Evolutionary conservation across 192 early-diverging fungal genomes (phyloP).

Genomic region (Coemansia sp.): DNA sequence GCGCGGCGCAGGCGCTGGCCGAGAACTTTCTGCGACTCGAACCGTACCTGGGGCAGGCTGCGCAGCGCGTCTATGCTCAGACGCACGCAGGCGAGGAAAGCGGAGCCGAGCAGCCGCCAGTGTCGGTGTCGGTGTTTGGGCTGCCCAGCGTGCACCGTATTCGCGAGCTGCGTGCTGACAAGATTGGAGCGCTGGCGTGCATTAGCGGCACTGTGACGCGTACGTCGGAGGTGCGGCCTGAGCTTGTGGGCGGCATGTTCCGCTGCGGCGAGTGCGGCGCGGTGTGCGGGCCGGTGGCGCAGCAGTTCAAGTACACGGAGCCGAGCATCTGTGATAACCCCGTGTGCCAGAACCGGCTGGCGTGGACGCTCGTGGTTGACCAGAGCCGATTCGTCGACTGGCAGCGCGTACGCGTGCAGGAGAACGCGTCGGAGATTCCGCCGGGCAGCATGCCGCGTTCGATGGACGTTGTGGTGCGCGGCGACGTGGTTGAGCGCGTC

Average conservation of each 20-base stretch:
- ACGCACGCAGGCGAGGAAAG: neutral
- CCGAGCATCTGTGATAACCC: conserved; percentile 81
- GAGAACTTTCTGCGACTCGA: conserved; percentile 80
- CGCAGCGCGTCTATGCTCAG: conserved; percentile 74
- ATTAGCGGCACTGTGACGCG: conserved; percentile 94
- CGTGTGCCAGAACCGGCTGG: conserved; percentile 74
- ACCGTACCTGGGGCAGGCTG: conserved; percentile 80
- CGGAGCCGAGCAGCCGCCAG: conserved; percentile 4
- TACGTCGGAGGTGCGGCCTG: conserved; percentile 95
- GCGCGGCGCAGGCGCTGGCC: conserved; percentile 60
- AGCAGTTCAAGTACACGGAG: conserved; percentile 97
- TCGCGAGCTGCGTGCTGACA: conserved; percentile 80
- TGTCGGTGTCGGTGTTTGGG: conserved; percentile 64
- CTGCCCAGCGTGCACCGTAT: conserved; percentile 63
- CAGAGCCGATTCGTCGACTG: conserved; percentile 92
- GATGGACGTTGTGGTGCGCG: conserved; percentile 91
- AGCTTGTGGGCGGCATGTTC: conserved; percentile 89
- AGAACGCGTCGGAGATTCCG: conserved; percentile 94
- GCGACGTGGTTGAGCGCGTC: conserved; percentile 88
- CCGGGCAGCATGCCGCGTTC: conserved; percentile 95
- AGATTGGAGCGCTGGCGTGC: conserved; percentile 76
- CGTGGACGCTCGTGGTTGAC: conserved; percentile 80
- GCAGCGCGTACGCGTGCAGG: conserved; percentile 96
- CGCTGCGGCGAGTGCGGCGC: conserved; percentile 80
- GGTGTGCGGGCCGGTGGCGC: conserved; percentile 80